Conservation (phyloP, 1,284 basidiomycete genomes). For the Cystobasidium slooffiae region DNA sequence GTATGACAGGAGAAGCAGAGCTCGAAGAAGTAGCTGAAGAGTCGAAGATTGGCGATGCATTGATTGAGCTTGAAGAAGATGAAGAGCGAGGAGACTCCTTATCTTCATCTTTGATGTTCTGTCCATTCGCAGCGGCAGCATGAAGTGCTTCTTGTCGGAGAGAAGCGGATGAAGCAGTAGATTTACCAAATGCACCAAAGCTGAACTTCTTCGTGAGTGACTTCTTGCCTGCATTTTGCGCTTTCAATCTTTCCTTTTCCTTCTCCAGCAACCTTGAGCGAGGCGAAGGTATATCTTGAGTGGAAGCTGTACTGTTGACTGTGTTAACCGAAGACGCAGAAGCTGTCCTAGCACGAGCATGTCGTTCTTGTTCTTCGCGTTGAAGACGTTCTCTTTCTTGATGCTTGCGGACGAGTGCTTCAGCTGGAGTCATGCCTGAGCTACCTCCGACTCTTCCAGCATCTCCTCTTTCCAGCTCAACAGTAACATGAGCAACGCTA, state of each 20-base stretch:
- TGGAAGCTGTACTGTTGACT: neutral
- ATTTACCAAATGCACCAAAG: slow-evolving; percentile 48
- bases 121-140: neutral
- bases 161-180: slow-evolving; percentile 28
- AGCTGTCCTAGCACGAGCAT: slow-evolving; percentile 68
- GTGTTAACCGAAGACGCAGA: slow-evolving; percentile 55
- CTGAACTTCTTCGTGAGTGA: slow-evolving; percentile 56
- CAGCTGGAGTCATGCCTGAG: slow-evolving; percentile 84
- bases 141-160: slow-evolving; percentile 27
- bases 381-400: slow-evolving; percentile 51
- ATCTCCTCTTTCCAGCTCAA: slow-evolving; percentile 75
- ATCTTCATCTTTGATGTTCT: neutral
- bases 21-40: slow-evolving; percentile 26
- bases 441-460: slow-evolving; percentile 58
- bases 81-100: slow-evolving; percentile 24
- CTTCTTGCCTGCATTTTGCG: slow-evolving; percentile 49
- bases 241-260: slow-evolving; percentile 58
- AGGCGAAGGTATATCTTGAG: slow-evolving; percentile 59
- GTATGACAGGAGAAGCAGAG: slow-evolving; percentile 27
- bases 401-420: slow-evolving; percentile 86
- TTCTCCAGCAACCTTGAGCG: slow-evolving; percentile 55
- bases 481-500: slow-evolving; percentile 79
- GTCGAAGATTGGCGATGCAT: slow-evolving; percentile 37
- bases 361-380: slow-evolving; percentile 16
- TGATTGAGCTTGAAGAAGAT: slow-evolving; percentile 23